Evolutionary conservation across 2,329 filamentous ascomycete species (phyloP).

Genomic region (Diaporthe eres): DNA sequence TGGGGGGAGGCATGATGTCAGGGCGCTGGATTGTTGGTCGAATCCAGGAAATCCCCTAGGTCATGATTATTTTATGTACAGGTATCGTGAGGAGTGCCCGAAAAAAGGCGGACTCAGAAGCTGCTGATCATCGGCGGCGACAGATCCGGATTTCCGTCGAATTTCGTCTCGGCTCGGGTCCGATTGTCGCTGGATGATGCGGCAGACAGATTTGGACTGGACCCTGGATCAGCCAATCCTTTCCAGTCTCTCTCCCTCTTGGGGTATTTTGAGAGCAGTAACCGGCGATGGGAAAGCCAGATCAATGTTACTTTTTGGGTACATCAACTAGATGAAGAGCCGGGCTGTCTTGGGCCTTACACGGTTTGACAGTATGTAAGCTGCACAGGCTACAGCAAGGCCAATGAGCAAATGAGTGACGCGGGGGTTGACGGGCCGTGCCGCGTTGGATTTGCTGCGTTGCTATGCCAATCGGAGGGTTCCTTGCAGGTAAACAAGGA

Average conservation of each 20-base stretch:
- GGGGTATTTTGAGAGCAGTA: neutral
- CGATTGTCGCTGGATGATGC: neutral
- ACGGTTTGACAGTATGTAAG: neutral
- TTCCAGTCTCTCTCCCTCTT: neutral
- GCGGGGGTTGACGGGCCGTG: constrained; percentile 26
- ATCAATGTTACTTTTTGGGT: neutral
- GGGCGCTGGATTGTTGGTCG: neutral
- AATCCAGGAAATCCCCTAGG: neutral
- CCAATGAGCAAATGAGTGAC: neutral
- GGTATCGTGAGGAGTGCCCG: neutral
- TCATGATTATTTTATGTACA: neutral
- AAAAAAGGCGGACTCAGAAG: neutral
- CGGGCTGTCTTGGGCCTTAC: neutral
- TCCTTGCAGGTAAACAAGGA: constrained; percentile 31
- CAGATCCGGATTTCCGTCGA: neutral
- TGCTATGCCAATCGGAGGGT: constrained; percentile 18
- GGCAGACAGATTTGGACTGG: too few relatives aligned
- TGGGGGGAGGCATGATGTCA: constrained; percentile 32
- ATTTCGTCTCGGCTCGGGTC: constrained; percentile 30
- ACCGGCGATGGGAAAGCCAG: neutral
- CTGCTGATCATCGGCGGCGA: constrained; percentile 6
- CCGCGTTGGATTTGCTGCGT: constrained; percentile 1
- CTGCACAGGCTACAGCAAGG: neutral
- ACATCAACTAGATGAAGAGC: neutral
- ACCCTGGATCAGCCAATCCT: neutral